Evolutionary conservation across 2,329 filamentous ascomycete genomes (phyloP).

Genomic region (Colletotrichum acutatum): DNA sequence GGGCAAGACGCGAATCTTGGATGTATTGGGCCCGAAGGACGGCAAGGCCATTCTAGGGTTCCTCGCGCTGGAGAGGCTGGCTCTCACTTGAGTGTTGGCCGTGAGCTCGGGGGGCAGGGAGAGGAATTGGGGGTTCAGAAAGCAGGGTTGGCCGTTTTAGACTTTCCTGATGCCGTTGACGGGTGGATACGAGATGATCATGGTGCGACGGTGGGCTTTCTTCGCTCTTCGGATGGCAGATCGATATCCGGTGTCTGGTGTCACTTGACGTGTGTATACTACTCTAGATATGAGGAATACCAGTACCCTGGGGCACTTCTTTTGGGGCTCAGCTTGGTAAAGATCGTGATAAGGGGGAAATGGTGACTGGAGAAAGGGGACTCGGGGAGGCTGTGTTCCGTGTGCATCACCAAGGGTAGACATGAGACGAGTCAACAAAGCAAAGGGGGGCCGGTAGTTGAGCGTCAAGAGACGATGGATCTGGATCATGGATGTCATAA

Average conservation of each 20-base stretch:
- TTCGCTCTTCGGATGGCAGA: conserved; percentile 8
- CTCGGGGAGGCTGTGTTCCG: conserved; percentile 26
- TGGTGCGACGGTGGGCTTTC: neutral
- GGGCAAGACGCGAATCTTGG: conserved; percentile 38
- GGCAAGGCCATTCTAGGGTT: conserved; percentile 44
- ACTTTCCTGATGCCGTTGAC: neutral
- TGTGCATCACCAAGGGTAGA: conserved; percentile 7
- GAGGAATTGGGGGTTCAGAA: neutral
- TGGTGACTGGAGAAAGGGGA: neutral
- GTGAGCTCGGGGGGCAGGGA: neutral
- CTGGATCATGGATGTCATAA: neutral
- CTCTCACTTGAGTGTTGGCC: neutral
- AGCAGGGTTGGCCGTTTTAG: neutral
- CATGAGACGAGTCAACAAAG: conserved; percentile 14
- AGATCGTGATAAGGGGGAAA: neutral
- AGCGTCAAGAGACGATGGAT: neutral
- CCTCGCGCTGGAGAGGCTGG: conserved; percentile 38
- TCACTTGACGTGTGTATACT: neutral
- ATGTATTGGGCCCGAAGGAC: conserved; percentile 45
- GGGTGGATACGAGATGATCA: neutral
- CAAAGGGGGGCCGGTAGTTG: neutral
- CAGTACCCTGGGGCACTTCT: neutral
- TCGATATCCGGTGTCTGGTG: neutral
- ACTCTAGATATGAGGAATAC: neutral
- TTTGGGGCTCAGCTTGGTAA: neutral